Evolutionary conservation across 2,329 filamentous ascomycete species (phyloP), one percentile per base, ranked within the genome.

Genomic region (Cladosporium halotolerans): DNA sequence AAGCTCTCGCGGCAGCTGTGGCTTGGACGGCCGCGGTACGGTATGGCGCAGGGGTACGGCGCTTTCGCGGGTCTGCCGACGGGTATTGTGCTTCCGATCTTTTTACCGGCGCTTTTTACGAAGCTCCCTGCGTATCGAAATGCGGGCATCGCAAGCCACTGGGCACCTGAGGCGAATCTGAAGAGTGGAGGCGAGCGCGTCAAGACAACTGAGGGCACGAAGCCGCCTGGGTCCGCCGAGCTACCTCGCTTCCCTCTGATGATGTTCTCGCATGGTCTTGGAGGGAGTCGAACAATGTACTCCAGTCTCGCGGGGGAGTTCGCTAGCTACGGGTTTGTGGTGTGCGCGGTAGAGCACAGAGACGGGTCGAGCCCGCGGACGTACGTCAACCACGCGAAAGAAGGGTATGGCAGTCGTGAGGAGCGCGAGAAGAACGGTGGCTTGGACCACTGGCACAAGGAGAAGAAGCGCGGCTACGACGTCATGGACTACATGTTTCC

Each of bases 251-350:
- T 85, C 55, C 82, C 83, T 1, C 69, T 85, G 18, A 72, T 86
- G 33, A 73, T 86, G 18, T 86, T 87, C 66, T 84, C 80, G 60
- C 83, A 86, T 65, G 83, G 83, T 0, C 68, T 86, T 5, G 82
- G 83, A 4, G 83, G 82, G 0, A 84, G 80, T 2, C 70, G 82
- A 44, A 84, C 82, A 2, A 79, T 77, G 57, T 85, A 84, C 61
- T 83, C 79, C 14, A 77, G 13, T 71, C 86, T 2, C 86, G 82
- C 58, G 81, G 82, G 82, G 7, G 82, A 86, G 58, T 79, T 86
- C 58, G 83, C 82, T 0, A 83, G 80, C 62, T 82, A 84, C 58
- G 82, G 83, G 0, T 84, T 85, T 59, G 72, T 86, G 0, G 81
- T 86, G 0, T 77, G 82, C 33, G 81, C 82, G 0, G 62, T 86